phyloP scores from a whole-genome alignment of 495 filamentous ascomycete species.

The Hypomontagnella submonticulosa region DNA sequence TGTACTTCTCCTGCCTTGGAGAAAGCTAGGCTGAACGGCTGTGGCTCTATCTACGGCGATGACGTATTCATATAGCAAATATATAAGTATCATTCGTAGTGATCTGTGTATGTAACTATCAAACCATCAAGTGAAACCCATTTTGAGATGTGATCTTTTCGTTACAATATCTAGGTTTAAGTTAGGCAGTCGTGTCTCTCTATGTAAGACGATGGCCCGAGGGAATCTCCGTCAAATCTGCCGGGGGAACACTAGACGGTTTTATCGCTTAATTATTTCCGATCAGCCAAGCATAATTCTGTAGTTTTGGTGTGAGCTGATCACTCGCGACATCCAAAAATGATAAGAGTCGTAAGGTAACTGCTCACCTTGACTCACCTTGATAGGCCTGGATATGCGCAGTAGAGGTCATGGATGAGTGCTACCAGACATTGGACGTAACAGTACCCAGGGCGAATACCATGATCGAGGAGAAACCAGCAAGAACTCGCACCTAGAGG shows the following conservation, averaged over 20 bases:
- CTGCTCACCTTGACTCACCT: too few species aligned
- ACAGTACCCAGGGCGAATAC: too few species aligned
- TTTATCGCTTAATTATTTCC: conserved; percentile 13
- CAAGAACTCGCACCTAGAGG: too few species aligned
- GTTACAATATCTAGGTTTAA: conserved; percentile 11
- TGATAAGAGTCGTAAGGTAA: not conserved
- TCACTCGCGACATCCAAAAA: conserved; percentile 1
- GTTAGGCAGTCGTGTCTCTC: not conserved
- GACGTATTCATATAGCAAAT: not conserved
- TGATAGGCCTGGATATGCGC: too few species aligned
- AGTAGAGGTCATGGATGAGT: too few species aligned
- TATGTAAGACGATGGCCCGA: conserved; percentile 9
- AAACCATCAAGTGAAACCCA: not conserved
- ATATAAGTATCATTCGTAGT: not conserved
- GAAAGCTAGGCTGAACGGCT: not conserved
- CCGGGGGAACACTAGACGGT: conserved; percentile 2
- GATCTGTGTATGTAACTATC: not conserved
- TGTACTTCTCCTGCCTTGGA: not conserved
- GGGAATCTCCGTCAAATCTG: conserved; percentile 18
- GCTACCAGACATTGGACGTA: too few species aligned
- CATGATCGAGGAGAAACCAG: too few species aligned
- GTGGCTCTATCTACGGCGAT: not conserved
- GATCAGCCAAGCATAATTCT: not conserved
- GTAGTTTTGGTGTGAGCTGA: not conserved
- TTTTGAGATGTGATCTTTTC: conserved; percentile 15